Percentiles rank a stretch among this genome's conserved stretches.
Evolutionary conservation across 148 eudicot species (phyloP).

Genomic region (Rhododendron ovatum): DNA sequence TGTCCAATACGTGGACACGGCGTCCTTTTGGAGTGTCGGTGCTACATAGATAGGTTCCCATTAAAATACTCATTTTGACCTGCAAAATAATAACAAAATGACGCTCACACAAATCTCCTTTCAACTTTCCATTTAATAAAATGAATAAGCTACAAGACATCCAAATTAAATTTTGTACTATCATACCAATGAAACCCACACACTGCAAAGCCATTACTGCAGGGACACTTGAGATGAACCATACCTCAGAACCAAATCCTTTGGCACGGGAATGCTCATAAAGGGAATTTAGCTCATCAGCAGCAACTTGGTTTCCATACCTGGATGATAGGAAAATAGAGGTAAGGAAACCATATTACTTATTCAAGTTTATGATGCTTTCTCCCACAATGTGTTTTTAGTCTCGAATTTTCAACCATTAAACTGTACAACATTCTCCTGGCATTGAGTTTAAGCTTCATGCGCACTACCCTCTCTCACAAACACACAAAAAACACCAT

Average conservation of each 20-base stretch:
- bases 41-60: not conserved
- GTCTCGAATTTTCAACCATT: not conserved
- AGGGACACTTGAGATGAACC: constrained; percentile 9
- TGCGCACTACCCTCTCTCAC: not conserved
- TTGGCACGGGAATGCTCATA: constrained; percentile 77
- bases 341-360: not conserved
- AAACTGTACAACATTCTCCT: not conserved
- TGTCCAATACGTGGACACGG: too few relatives aligned
- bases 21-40: too few relatives aligned
- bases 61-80: not conserved
- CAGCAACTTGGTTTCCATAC: constrained; percentile 81
- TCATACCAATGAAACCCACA: not conserved
- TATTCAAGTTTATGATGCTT: not conserved
- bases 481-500: not conserved
- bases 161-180: not conserved
- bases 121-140: not conserved
- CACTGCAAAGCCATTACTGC: not conserved
- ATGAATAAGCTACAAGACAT: not conserved
- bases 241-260: constrained; percentile 96
- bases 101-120: not conserved
- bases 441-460: not conserved
- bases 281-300: constrained; percentile 70
- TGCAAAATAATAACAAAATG: not conserved
- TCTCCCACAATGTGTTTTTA: not conserved
- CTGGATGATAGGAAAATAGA: constrained; percentile 27